Conservation (phyloP, 768 basidiomycete species). For the Mycena alexandri region DNA sequence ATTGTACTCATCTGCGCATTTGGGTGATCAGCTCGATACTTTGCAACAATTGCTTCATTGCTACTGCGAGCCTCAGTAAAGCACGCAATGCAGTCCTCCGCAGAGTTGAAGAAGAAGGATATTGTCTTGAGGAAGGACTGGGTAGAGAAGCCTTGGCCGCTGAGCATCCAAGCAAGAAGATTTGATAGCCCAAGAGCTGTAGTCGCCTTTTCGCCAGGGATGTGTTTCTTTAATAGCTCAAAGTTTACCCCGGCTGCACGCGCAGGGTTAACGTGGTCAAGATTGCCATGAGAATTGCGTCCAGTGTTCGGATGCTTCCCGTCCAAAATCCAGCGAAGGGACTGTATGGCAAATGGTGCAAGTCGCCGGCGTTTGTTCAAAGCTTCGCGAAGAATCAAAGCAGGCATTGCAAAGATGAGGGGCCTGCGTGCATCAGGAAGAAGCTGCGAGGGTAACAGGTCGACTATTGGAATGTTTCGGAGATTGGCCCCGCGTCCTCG, state of each 20-base stretch:
- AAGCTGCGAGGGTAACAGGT: too few relatives aligned
- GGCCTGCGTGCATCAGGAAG: too few relatives aligned
- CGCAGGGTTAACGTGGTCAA: not conserved
- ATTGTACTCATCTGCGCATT: not conserved
- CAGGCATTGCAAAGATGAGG: too few relatives aligned
- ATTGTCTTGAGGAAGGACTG: not conserved
- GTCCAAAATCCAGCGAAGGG: not conserved
- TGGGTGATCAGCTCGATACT: not conserved
- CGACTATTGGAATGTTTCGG: too few relatives aligned
- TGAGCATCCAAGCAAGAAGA: constrained; percentile 7
- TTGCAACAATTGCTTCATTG: not conserved
- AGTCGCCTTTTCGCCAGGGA: too few relatives aligned
- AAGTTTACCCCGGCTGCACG: not conserved
- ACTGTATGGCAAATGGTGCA: too few relatives aligned
- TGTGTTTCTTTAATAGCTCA: not conserved
- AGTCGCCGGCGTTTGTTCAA: too few relatives aligned
- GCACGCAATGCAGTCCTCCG: not conserved
- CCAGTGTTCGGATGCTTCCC: not conserved
- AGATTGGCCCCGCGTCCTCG: too few relatives aligned
- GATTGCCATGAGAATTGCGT: not conserved
- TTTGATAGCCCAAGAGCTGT: constrained; percentile 18
- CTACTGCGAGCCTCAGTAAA: not conserved
- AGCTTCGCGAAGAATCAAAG: too few relatives aligned
- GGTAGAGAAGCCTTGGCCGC: not conserved
- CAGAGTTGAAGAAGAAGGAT: not conserved